Base-by-base conservation (phyloP, 768 basidiomycete species). In the Lentinus brumalis region DNA sequence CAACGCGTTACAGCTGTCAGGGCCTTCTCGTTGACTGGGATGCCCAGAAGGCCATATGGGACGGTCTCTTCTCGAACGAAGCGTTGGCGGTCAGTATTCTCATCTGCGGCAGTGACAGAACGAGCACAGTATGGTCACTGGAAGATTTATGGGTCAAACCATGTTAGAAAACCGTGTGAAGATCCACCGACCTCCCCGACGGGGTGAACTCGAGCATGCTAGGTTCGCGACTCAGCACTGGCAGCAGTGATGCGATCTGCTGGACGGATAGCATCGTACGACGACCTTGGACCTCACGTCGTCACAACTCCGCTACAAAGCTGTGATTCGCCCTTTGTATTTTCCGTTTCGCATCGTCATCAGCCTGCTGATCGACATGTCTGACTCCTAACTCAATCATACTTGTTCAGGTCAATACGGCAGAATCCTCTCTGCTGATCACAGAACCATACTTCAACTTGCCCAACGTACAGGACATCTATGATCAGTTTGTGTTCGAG, bases 371-470 rank as follows among this genome's bases (percentile, higher is more conserved):
- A 26, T 12, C 21, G 8, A 18, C n/a, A 15, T 12, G 26, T 26
- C 14, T 40, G n/a, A 32, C 40, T 39, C 21, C 56, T 59, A 40
- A 39, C 41, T 30, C 2, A 38, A 35, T 12, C 26, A 11, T 35
- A 35, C 35, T 18, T 42, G 29, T 38, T 39, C 65, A 96, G 94
- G 76, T 93, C 57, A 84, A 92, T 69, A 86, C 93, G 0, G 76
- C 85, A 1, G 80, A 84, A 53, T 85, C 89, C 0, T 87, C 90
- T 4, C 78, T 98, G 39, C 78, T 98, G 51, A 83, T 98, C 57
- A 97, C 96, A 5, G 96, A 98, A 75, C 94, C 96, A 5, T 93
- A 92, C 71, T 92, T 96, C 81, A 95, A 98, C 76, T 78, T 96
- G 9, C 91, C 93, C 29, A 94, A 93, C 70, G 84, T 97, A 12